Conservation (phyloP, 2,329 filamentous ascomycete genomes). For the Verticillium isaacii region DNA sequence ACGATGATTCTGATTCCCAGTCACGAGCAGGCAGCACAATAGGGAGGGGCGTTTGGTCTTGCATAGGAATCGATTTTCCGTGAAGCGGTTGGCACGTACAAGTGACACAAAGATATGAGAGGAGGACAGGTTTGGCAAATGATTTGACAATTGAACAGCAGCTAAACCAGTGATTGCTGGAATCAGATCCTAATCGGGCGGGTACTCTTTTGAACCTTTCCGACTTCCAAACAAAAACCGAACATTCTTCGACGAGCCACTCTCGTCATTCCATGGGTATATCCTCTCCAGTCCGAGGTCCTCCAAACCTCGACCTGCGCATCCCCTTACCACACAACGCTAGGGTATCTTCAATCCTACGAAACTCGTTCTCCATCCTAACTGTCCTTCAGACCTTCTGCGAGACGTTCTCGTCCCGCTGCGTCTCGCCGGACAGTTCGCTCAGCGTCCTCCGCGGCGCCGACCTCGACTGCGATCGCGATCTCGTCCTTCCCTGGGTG, state of each 20-base stretch:
- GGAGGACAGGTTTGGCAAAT: not conserved
- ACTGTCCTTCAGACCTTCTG: not conserved
- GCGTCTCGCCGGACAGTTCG: conserved; percentile 12
- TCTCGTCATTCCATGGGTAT: not conserved
- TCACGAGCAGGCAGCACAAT: not conserved
- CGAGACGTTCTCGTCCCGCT: not conserved
- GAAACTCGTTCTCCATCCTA: not conserved
- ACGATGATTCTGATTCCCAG: not conserved
- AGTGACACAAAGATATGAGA: not conserved
- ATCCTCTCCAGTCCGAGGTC: not conserved
- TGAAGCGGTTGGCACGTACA: not conserved
- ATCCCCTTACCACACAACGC: not conserved
- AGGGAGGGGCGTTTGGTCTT: not conserved
- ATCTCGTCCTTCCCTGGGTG: not conserved
- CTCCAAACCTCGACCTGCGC: not conserved
- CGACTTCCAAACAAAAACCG: too few species aligned
- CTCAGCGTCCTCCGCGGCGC: conserved; percentile 6
- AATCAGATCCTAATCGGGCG: too few species aligned
- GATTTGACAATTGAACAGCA: not conserved
- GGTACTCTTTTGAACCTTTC: too few species aligned
- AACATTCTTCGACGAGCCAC: not conserved
- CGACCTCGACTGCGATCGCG: not conserved
- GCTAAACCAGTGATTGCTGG: too few species aligned
- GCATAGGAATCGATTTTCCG: not conserved
- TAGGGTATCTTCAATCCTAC: not conserved